Conservation (phyloP, 768 basidiomycete genomes). For the Suillus sp. region DNA sequence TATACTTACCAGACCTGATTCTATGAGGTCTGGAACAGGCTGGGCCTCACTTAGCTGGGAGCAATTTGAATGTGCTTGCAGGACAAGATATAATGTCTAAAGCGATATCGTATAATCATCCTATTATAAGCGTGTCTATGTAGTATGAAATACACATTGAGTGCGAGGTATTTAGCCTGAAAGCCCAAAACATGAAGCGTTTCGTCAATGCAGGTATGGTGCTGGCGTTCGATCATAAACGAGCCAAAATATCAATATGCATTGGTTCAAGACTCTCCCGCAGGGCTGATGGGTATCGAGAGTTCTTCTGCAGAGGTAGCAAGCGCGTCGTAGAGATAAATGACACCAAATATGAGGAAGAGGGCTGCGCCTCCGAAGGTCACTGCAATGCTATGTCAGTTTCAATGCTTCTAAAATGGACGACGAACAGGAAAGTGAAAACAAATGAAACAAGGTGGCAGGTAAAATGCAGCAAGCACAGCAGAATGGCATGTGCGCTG, state of each 20-base stretch:
- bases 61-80: not conserved
- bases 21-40: constrained; percentile 81
- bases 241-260: not conserved
- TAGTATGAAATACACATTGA: not conserved
- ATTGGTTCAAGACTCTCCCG: not conserved
- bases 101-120: not conserved
- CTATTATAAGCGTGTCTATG: not conserved
- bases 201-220: not conserved
- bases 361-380: constrained; percentile 81
- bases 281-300: constrained; percentile 16
- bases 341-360: constrained; percentile 81
- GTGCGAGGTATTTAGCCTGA: not conserved
- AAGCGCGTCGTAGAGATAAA: constrained; percentile 75
- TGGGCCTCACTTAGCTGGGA: not conserved
- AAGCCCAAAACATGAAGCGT: not conserved
- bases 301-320: constrained; percentile 23
- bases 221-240: not conserved
- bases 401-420: constrained; percentile 10
- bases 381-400: constrained; percentile 46
- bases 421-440: constrained; percentile 67
- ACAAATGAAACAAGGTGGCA: constrained; percentile 66
- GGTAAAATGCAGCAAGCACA: constrained; percentile 53
- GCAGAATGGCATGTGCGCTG: constrained; percentile 64
- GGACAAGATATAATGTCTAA: not conserved
- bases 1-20: constrained; percentile 72